Evolutionary conservation across 2,329 filamentous ascomycete species (phyloP).

Genomic region (Verruconis gallopava): DNA sequence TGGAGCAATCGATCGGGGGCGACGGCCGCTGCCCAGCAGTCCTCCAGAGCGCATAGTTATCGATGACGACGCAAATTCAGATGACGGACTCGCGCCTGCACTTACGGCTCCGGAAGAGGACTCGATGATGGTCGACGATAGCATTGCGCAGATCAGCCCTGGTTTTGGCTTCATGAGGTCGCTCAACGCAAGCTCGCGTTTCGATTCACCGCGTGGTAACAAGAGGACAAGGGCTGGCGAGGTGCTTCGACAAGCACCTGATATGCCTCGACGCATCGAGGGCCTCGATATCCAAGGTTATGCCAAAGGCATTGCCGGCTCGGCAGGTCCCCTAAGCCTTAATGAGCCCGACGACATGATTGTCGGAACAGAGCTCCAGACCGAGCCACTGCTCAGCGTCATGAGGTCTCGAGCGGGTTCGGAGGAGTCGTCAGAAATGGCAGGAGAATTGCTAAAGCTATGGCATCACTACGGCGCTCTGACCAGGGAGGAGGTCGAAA

Average conservation of each 20-base stretch:
- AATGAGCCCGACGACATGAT: constrained; percentile 61
- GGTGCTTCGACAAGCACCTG: constrained; percentile 16
- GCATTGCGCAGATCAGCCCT: constrained; percentile 11
- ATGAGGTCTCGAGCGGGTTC: constrained; percentile 21
- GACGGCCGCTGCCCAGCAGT: constrained; percentile 6
- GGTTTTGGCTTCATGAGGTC: neutral
- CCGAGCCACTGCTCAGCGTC: constrained; percentile 31
- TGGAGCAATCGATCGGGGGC: neutral
- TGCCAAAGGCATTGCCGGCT: constrained; percentile 54
- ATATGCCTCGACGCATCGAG: constrained; percentile 40
- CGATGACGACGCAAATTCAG: constrained; percentile 24
- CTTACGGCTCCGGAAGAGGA: constrained; percentile 21
- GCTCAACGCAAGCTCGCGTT: constrained; percentile 9
- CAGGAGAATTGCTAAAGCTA: constrained; percentile 16
- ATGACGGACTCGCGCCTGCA: constrained; percentile 25
- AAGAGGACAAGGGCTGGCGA: constrained; percentile 4
- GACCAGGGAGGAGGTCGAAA: constrained; percentile 17
- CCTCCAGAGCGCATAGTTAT: constrained; percentile 4
- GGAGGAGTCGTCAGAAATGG: constrained; percentile 15
- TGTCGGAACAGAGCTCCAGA: constrained; percentile 58
- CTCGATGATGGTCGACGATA: constrained; percentile 9
- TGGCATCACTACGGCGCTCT: constrained; percentile 16
- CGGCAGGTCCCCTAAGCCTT: constrained; percentile 44
- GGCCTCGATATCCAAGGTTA: constrained; percentile 44
- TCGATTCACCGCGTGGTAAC: constrained; percentile 8